Evolutionary conservation across 768 basidiomycete genomes (phyloP).

Genomic region (Tylopilus rubrobrunneus): DNA sequence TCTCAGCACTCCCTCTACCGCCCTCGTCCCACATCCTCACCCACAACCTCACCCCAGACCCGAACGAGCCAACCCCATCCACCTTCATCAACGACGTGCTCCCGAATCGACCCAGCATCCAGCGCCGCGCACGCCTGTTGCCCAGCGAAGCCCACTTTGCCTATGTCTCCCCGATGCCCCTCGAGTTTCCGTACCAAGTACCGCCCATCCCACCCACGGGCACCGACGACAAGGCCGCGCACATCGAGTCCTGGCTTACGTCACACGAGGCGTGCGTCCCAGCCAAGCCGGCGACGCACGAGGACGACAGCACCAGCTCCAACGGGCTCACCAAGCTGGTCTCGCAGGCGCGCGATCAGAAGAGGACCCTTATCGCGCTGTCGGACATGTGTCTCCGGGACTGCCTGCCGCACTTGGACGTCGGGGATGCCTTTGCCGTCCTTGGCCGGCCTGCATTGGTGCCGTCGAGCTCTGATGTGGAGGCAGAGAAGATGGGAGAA

Average conservation of each 20-base stretch:
- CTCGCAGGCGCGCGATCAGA: conserved; percentile 47
- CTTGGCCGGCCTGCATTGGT: conserved; percentile 60
- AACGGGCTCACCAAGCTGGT: conserved; percentile 44
- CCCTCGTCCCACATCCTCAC: conserved; percentile 38
- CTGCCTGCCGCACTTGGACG: conserved; percentile 79
- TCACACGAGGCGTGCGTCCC: conserved; percentile 55
- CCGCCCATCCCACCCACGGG: conserved; percentile 47
- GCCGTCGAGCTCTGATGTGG: conserved; percentile 19
- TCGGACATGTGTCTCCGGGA: conserved; percentile 67
- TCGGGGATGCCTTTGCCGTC: conserved; percentile 74
- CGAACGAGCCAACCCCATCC: conserved; percentile 47
- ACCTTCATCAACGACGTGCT: conserved; percentile 51
- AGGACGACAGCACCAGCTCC: not conserved
- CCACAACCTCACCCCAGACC: conserved; percentile 58
- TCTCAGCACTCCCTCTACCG: conserved; percentile 47
- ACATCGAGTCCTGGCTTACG: conserved; percentile 76
- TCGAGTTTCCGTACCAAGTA: conserved; percentile 81
- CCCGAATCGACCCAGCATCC: conserved; percentile 52
- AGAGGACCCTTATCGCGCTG: conserved; percentile 64
- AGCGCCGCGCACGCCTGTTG: conserved; percentile 65
- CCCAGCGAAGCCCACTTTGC: conserved; percentile 62
- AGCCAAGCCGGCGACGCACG: not conserved
- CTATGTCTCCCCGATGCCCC: conserved; percentile 78
- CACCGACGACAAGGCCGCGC: conserved; percentile 49
- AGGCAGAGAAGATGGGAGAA: conserved; percentile 20